Conservation (phyloP, 106 monocot genomes). For the Dendrobium officinale region DNA sequence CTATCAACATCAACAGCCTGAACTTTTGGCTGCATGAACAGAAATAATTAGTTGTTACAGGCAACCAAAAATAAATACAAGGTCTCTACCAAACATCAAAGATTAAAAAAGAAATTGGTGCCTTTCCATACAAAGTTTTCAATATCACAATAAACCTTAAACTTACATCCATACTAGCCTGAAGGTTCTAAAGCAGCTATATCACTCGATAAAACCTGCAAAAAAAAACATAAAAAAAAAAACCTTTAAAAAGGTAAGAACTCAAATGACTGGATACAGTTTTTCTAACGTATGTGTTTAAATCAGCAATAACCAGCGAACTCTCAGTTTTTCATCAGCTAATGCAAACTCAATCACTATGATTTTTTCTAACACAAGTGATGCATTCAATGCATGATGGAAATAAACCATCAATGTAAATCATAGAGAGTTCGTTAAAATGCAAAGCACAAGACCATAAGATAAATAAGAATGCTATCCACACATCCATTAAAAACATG, state of each 20-base stretch:
- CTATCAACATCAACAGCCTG: constrained; percentile 10
- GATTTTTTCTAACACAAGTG: too few species aligned
- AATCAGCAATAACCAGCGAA: not conserved
- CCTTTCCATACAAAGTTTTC: constrained; percentile 1
- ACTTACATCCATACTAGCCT: constrained; percentile 3
- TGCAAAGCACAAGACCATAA: too few species aligned
- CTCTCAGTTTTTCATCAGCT: not conserved
- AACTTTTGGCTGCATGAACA: constrained; percentile 8
- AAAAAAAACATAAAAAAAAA: not conserved
- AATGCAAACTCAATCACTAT: not conserved
- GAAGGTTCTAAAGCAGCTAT: not conserved
- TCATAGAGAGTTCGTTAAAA: too few species aligned
- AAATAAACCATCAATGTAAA: too few species aligned
- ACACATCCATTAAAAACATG: too few species aligned
- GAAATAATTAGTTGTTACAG: not conserved
- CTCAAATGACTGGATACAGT: not conserved
- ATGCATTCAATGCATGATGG: too few species aligned
- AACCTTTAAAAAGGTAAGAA: not conserved
- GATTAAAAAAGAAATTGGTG: not conserved
- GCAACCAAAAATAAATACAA: not conserved
- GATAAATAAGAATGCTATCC: too few species aligned
- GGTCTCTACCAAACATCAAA: not conserved
- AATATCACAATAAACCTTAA: not conserved
- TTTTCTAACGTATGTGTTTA: not conserved
- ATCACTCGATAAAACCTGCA: not conserved